A percentile compares a stretch with the other conserved stretches of the same genome.
Evolutionary conservation across 495 filamentous ascomycete genomes (phyloP).

Genomic region (Hypoxylon cercidicola): DNA sequence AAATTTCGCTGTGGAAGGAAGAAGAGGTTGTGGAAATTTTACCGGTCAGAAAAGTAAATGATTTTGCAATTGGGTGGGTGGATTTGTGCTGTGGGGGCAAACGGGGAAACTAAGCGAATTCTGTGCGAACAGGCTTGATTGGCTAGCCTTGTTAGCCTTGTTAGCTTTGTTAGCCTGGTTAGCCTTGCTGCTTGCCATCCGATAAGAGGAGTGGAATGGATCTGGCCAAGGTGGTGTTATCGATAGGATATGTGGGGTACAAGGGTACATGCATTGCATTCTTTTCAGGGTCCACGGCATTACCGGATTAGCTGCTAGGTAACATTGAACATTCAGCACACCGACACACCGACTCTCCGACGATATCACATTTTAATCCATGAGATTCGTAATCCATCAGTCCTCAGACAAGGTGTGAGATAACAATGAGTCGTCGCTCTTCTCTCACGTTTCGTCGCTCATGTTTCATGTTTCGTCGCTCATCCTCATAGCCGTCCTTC

Average conservation of each 20-base stretch:
- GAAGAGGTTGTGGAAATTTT: too few relatives aligned
- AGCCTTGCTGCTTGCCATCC: constrained; percentile 15
- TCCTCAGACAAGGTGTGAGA: constrained; percentile 9
- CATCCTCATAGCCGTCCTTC: constrained; percentile 1
- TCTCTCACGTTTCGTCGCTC: constrained; percentile 1
- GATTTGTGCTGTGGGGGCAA: constrained; percentile 41
- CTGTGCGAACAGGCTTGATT: constrained; percentile 8
- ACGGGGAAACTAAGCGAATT: constrained; percentile 35
- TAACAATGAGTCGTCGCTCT: not conserved
- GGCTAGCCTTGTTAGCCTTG: constrained; percentile 35
- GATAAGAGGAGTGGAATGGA: constrained; percentile 9
- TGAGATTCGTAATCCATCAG: constrained; percentile 22
- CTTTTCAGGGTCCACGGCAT: constrained; percentile 6
- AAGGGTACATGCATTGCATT: constrained; percentile 23
- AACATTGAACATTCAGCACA: not conserved
- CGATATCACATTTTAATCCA: not conserved
- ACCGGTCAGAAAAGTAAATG: constrained; percentile 2
- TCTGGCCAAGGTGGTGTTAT: constrained; percentile 9
- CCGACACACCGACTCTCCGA: constrained; percentile 25
- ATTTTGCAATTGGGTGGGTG: constrained; percentile 36
- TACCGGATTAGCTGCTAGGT: constrained; percentile 1
- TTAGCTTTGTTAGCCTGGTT: too few relatives aligned
- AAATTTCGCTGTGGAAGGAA: constrained; percentile 22
- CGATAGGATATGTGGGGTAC: constrained; percentile 7
- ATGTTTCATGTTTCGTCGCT: constrained; percentile 11